Evolutionary conservation across 345 rosid species (phyloP).

Genomic region (Raphanus raphanistrum): DNA sequence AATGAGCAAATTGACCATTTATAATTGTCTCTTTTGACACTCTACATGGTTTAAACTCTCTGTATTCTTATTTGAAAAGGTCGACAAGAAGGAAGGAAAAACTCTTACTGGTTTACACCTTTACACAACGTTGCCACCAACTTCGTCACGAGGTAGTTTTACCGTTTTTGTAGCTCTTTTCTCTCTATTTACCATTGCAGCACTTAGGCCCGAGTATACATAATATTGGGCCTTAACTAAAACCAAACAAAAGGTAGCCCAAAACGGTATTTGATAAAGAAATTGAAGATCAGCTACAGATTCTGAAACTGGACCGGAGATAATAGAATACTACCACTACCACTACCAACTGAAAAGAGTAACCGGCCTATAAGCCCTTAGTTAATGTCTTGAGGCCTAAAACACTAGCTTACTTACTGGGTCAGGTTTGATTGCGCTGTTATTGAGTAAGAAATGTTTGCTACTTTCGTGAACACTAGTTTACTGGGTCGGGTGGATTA

Average conservation of each 20-base stretch:
- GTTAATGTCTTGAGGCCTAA: background rate
- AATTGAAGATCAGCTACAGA: background rate
- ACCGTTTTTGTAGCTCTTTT: background rate
- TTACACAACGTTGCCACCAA: too few relatives aligned
- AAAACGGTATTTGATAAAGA: too few relatives aligned
- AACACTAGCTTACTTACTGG: background rate
- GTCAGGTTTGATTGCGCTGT: background rate
- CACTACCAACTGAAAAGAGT: too few relatives aligned
- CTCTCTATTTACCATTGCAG: background rate
- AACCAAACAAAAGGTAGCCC: background rate
- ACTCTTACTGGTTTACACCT: too few relatives aligned
- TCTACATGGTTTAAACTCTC: background rate
- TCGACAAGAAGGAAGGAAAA: background rate
- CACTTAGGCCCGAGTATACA: background rate
- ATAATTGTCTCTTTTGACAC: background rate
- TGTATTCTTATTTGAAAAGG: background rate
- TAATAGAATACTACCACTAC: background rate
- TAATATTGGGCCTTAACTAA: background rate
- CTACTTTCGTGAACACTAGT: background rate
- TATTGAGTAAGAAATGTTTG: too few relatives aligned
- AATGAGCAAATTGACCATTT: background rate
- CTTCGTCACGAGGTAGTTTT: too few relatives aligned
- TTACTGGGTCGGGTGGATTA: too few relatives aligned
- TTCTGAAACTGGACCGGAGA: background rate
- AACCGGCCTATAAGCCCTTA: too few relatives aligned